These are phyloP conservation scores for Chenopodium quinoa DNA, from an alignment of 148 eudicot genomes.

Conservation along the genomic window DNA sequence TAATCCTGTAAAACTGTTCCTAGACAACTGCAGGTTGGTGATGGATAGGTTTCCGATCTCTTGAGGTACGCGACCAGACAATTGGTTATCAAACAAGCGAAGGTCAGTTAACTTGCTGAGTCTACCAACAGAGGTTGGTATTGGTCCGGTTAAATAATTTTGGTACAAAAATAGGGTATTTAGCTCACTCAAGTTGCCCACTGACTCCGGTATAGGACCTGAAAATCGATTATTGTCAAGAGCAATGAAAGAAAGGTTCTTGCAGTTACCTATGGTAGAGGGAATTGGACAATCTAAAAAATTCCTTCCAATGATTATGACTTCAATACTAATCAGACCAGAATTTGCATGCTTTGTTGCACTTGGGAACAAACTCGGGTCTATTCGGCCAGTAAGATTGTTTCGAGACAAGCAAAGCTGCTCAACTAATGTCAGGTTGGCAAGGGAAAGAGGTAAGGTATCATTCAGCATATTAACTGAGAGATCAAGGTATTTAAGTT, in stretches of 20 bases:
- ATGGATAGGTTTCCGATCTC: constrained; percentile 18
- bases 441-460: constrained; percentile 15
- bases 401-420: constrained; percentile 18
- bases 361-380: constrained; percentile 17
- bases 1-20: constrained; percentile 12
- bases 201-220: constrained; percentile 17
- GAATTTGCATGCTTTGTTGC: background rate
- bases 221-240: constrained; percentile 14
- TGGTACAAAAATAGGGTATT: background rate
- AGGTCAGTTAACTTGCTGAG: constrained; percentile 12
- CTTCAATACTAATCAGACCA: constrained; percentile 15
- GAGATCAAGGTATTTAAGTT: constrained; percentile 17
- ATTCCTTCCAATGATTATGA: background rate
- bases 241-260: constrained; percentile 6
- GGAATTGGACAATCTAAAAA: constrained; percentile 16
- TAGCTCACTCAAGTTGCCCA: constrained; percentile 16
- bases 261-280: constrained; percentile 16
- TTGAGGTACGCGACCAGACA: constrained; percentile 26
- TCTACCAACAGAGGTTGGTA: constrained; percentile 21
- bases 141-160: constrained; percentile 16
- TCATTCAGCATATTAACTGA: constrained; percentile 10
- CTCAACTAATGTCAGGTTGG: constrained; percentile 16
- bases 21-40: constrained; percentile 6
- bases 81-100: constrained; percentile 14
- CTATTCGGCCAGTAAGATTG: constrained; percentile 10